Percentiles rank a stretch among this genome's conserved stretches.
These are phyloP conservation scores for Lobosporangium transversale DNA, from an alignment of 192 early-diverging fungal species.

Conservation along the genomic window DNA sequence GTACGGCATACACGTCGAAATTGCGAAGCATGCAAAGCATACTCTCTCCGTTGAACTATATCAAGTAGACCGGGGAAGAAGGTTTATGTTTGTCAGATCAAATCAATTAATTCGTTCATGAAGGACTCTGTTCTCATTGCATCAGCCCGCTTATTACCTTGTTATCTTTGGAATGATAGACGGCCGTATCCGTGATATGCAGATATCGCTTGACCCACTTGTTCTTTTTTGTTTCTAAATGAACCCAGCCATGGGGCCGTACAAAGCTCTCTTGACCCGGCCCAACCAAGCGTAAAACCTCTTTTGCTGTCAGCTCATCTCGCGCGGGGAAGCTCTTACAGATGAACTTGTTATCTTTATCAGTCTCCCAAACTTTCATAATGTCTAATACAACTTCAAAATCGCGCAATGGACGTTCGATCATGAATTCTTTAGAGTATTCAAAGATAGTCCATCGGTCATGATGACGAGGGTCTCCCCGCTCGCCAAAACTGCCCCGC, in stretches of 20 bases:
- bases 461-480: conserved; percentile 58
- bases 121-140: no score
- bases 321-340: conserved; percentile 79
- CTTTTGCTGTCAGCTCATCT: conserved; percentile 67
- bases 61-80: no score
- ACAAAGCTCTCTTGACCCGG: conserved; percentile 44
- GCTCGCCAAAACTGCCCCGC: conserved; percentile 58
- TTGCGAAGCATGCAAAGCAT: conserved; percentile 68
- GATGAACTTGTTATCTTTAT: conserved; percentile 78
- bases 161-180: conserved; percentile 75
- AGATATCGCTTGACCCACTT: conserved; percentile 89
- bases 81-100: no score
- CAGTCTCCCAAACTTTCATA: conserved; percentile 85
- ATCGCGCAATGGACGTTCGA: conserved; percentile 88
- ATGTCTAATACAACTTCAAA: conserved; percentile 90
- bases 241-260: conserved; percentile 67
- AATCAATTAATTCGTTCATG: no score
- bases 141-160: conserved; percentile 56
- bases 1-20: conserved; percentile 89
- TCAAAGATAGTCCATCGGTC: conserved; percentile 92
- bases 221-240: conserved; percentile 81
- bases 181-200: conserved; percentile 68
- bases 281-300: conserved; percentile 49
- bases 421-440: conserved; percentile 77
- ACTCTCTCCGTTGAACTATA: conserved; percentile 48